Conservation (phyloP, 2,329 filamentous ascomycete species). For the Chaetomium globosum region DNA sequence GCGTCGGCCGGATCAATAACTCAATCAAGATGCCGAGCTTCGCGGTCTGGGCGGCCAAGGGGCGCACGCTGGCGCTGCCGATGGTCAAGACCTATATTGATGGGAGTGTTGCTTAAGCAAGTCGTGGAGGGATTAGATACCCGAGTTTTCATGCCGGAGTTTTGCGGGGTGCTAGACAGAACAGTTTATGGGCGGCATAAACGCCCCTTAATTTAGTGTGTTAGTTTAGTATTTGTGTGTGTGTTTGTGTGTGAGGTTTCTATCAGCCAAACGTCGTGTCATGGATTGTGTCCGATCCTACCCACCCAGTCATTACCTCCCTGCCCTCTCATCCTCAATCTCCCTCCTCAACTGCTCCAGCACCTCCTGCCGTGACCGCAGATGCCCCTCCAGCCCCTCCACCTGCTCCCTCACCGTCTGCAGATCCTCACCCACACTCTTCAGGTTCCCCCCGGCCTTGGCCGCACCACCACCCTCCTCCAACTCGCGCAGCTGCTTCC, state of each 20-base stretch:
- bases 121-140: neutral
- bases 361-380: constrained; percentile 73
- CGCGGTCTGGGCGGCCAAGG: constrained; percentile 56
- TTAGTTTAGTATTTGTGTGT: neutral
- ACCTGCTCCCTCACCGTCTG: constrained; percentile 91
- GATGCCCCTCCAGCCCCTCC: constrained; percentile 81
- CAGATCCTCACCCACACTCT: constrained; percentile 22
- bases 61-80: constrained; percentile 53
- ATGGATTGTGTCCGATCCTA: neutral
- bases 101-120: constrained; percentile 51
- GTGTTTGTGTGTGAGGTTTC: neutral
- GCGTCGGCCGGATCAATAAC: constrained; percentile 52
- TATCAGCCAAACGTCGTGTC: constrained; percentile 13
- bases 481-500: constrained; percentile 72
- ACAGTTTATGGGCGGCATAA: constrained; percentile 3
- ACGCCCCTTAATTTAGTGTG: neutral
- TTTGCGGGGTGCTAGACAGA: neutral
- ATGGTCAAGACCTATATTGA: constrained; percentile 51
- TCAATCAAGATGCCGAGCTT: constrained; percentile 54
- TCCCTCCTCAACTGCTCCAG: constrained; percentile 77
- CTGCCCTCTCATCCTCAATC: constrained; percentile 81
- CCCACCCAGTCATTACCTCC: constrained; percentile 42
- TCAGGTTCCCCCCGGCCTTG: constrained; percentile 72
- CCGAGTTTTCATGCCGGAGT: neutral
- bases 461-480: constrained; percentile 68